Evolutionary conservation across 202 grass and related monocot species (phyloP).

Genomic region (Carex sylvatica): DNA sequence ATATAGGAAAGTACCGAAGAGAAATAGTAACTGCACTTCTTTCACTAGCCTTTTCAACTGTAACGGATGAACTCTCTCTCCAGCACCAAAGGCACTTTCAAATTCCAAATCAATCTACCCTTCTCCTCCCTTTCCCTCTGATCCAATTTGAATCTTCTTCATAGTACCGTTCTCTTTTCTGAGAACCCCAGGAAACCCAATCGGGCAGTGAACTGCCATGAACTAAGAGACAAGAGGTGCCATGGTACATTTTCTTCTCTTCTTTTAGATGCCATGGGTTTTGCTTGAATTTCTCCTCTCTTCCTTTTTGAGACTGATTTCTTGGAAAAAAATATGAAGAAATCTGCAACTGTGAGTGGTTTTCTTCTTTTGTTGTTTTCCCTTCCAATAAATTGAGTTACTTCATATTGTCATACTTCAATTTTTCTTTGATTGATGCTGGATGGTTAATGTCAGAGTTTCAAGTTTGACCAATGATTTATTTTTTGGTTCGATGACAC

Average conservation of each 20-base stretch:
- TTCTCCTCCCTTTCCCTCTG: background rate
- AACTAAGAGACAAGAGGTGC: conserved; percentile 45
- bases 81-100: background rate
- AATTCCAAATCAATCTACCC: background rate
- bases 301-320: conserved; percentile 8
- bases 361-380: background rate
- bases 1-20: conserved; percentile 6
- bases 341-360: conserved; percentile 54
- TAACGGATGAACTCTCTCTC: conserved; percentile 22
- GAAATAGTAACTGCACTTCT: conserved; percentile 12
- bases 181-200: conserved; percentile 31
- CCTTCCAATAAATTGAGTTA: background rate
- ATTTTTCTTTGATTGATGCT: background rate
- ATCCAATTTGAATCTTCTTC: background rate
- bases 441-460: background rate
- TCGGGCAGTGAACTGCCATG: conserved; percentile 26
- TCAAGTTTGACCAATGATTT: background rate
- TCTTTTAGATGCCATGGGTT: conserved; percentile 31
- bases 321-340: conserved; percentile 46
- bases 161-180: conserved; percentile 16
- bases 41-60: conserved; percentile 24
- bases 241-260: conserved; percentile 42
- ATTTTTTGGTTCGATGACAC: background rate
- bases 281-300: background rate
- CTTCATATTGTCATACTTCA: background rate